Percentiles rank a stretch among this genome's conserved stretches.
phyloP scores from a whole-genome alignment of 2,329 filamentous ascomycete genomes.

The Exophiala xenobiotica region DNA sequence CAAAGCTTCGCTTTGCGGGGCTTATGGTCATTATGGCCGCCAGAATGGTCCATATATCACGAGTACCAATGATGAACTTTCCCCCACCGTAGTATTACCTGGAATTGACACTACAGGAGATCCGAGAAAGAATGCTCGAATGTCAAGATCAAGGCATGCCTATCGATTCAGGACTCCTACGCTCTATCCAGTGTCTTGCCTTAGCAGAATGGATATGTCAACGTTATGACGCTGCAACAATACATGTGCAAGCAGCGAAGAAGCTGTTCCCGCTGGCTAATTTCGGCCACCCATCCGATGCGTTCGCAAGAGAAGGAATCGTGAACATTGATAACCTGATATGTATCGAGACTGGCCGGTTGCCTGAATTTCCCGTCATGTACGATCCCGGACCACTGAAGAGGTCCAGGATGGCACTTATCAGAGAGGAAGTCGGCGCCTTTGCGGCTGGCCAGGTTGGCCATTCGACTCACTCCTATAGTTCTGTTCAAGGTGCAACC shows the following conservation, averaged over 20 bases:
- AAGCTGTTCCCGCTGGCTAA: slow-evolving; percentile 3
- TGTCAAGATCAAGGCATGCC: slow-evolving; percentile 8
- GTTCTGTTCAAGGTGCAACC: slow-evolving; percentile 2
- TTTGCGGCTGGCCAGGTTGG: no score
- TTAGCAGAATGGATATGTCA: slow-evolving; percentile 16
- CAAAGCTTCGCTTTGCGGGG: slow-evolving; percentile 4
- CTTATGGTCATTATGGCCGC: slow-evolving; percentile 14
- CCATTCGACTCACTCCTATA: neutral
- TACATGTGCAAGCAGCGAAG: slow-evolving; percentile 10
- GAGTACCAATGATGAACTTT: slow-evolving; percentile 7
- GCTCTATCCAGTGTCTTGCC: slow-evolving; percentile 12
- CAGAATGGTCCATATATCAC: slow-evolving; percentile 14
- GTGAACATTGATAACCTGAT: slow-evolving; percentile 15
- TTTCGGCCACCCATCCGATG: slow-evolving; percentile 3
- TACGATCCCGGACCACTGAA: slow-evolving; percentile 15
- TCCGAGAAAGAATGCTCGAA: slow-evolving; percentile 14
- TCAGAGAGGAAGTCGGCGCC: slow-evolving; percentile 12
- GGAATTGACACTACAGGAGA: slow-evolving; percentile 6
- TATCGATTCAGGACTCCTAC: slow-evolving; percentile 4
- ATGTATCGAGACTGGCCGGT: slow-evolving; percentile 14
- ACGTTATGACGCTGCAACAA: slow-evolving; percentile 12
- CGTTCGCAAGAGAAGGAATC: slow-evolving; percentile 7
- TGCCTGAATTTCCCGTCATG: slow-evolving; percentile 10
- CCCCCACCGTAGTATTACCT: slow-evolving; percentile 12
- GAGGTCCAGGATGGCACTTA: neutral